Base-by-base conservation (phyloP, 1,284 basidiomycete genomes). In the Austroboletus olivaceoglutinosus region DNA sequence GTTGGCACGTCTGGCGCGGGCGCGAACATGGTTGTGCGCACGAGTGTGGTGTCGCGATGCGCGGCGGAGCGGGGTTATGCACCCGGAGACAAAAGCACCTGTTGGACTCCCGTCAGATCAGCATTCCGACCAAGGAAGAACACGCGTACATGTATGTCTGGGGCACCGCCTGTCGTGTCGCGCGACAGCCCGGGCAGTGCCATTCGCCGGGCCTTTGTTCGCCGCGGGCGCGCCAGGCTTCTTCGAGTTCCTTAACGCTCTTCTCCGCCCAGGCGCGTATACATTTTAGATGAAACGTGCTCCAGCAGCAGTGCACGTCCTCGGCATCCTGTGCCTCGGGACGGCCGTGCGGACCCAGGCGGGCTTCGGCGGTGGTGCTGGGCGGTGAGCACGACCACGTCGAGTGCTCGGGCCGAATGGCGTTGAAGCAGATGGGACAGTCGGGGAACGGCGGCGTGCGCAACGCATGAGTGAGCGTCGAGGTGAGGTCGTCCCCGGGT, bases 111-210 rank as follows among this genome's bases (percentile, higher is more conserved):
- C 4, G 25, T 25, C 25, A 25, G 5, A 25, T 25, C 7, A 25
- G 25, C 6, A 25, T 25, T 9, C 25, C 4, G 10, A 8, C 5
- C 25, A 25, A 25, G 25, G 25, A 25, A 8, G 25, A 25, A 25
- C 4, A 25, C 10, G 25, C 75, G 50, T 54, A 91, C 82, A 79
- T 78, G 67, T 95, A 96, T 4, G 76, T 77, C 4, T 73, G 76
- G 0, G 90, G 88, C 2, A 88, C 78, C 5, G 71, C 68, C 40
- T 77, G 75, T 23, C 92, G 75, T 54, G 84, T 86, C 4, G 82
- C 82, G 62, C 93, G 92, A 71, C 92, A 95, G 0, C 91, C 91
- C 0, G 92, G 92, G 68, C 92, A 95, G 50, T 86, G 76, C 92
- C 92, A 94, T 61, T 91, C 87, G 1, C 85, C 85, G 27, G 75